These are phyloP conservation scores for Fraxinus xanthoxyloides DNA, from an alignment of 305 asterid genomes.

Conservation along the genomic window DNA sequence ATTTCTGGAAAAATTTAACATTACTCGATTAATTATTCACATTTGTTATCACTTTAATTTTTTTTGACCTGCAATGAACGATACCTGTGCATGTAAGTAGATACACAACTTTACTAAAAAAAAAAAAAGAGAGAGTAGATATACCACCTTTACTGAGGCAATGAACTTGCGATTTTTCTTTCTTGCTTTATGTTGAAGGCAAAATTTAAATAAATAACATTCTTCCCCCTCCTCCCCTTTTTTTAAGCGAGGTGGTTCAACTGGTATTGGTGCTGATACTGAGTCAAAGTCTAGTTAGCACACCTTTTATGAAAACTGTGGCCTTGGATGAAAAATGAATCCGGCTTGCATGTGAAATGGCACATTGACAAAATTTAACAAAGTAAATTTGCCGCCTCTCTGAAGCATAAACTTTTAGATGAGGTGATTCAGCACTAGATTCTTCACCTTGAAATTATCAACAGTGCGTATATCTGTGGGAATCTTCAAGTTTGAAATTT, in stretches of 20 bases:
- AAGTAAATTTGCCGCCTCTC: not conserved
- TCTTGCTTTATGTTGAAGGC: not conserved
- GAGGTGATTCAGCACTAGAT: not conserved
- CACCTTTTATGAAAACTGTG: not conserved
- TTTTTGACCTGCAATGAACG: not conserved
- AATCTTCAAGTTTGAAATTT: slow-evolving; percentile 12
- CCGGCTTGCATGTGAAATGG: not conserved
- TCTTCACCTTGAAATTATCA: not conserved
- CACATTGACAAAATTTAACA: not conserved
- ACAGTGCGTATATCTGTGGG: not conserved
- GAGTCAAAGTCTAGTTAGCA: not conserved
- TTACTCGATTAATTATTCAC: not conserved
- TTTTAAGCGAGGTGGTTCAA: not conserved
- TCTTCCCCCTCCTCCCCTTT: not conserved
- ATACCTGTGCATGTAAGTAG: slow-evolving; percentile 5
- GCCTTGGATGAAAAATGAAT: not conserved
- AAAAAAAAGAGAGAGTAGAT: not conserved
- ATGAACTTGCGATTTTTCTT: slow-evolving; percentile 11
- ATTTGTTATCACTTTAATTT: not conserved
- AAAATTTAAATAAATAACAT: not conserved
- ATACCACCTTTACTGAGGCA: not conserved
- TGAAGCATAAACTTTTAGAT: not conserved
- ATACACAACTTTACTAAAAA: not conserved
- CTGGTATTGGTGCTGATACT: not conserved
- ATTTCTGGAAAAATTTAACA: not conserved